These are phyloP conservation scores for Fusarium sp. DNA, from an alignment of 2,329 filamentous ascomycete genomes.

Conservation along the genomic window DNA sequence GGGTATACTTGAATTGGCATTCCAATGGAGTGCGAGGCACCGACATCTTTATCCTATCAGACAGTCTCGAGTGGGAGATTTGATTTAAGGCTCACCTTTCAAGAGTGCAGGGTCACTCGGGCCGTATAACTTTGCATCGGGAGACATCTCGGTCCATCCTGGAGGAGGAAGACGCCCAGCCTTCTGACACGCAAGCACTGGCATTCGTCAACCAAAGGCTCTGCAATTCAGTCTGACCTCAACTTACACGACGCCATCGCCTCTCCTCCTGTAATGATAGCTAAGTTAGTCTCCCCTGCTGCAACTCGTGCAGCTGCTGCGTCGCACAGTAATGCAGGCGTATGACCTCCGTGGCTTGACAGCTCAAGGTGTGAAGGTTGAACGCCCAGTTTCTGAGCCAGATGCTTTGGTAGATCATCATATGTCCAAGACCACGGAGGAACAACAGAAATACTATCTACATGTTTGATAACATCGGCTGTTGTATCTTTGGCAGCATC, in stretches of 20 bases:
- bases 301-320: constrained; percentile 68
- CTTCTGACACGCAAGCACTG: constrained; percentile 48
- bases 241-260: constrained; percentile 65
- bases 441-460: constrained; percentile 69
- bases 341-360: constrained; percentile 70
- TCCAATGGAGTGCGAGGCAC: constrained; percentile 66
- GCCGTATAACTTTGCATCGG: constrained; percentile 55
- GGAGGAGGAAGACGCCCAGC: constrained; percentile 57
- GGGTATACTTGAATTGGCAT: constrained; percentile 74
- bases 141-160: constrained; percentile 63
- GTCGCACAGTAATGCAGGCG: constrained; percentile 70
- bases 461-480: constrained; percentile 24
- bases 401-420: constrained; percentile 62
- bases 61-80: rapidly evolving
- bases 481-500: constrained; percentile 59
- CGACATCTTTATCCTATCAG: constrained; percentile 55
- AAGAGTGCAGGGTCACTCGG: constrained; percentile 57
- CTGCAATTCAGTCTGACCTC: rapidly evolving
- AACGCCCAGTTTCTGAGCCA: constrained; percentile 60
- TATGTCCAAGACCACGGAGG: constrained; percentile 75
- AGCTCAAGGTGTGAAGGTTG: constrained; percentile 58
- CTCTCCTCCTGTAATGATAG: constrained; percentile 70
- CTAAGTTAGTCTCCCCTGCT: constrained; percentile 61
- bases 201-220: constrained; percentile 1
- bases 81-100: constrained; percentile 4